Base-by-base conservation (phyloP, 2,329 filamentous ascomycete species). In the Phyllosticta citribraziliensis region DNA sequence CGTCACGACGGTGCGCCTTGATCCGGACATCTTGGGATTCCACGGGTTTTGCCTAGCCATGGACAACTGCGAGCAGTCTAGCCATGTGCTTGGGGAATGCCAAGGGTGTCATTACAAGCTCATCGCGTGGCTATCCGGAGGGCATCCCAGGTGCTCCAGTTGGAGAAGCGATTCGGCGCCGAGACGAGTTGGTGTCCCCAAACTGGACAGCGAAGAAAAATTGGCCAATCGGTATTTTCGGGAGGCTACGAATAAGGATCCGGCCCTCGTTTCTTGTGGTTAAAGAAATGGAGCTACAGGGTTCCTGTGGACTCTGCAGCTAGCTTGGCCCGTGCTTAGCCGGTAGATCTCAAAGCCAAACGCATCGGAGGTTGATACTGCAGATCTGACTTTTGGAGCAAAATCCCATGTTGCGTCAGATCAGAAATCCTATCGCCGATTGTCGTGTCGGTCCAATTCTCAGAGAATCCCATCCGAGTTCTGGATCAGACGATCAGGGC, bases 301-400 rank as follows among this genome's bases (percentile, higher is more conserved):
- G 40, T 47, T 47, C 17, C 40, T 19, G n/a, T 47, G 40, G 14
- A 17, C 40, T 47, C 40, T n/a, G 40, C 40, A n/a, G 52, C 52
- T 27, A 24, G 6, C 25, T 5, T 30, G 59, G 59, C 10, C 59
- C 47, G 54, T 61, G 59, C 58, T 35, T 10, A 40, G 24, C 51
- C 47, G 51, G 54, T 11, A 57, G 59, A 61, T 61, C 59, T 54
- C 30, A 47, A 57, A 57, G 59, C 33, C 40, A 55, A 27, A n/a
- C 20, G 55, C 56, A 62, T 58, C 52, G 51, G 52, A 62, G 3
- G 22, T 58, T 58, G 55, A 33, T 62, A 51, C 56, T 56, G 58
- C 56, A 56, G 56, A 58, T 58, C 60, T 62, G 56, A 58, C 11
- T 62, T 62, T 62, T 56, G n/a, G 24, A 22, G 25, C 20, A 52